phyloP scores from a whole-genome alignment of 2,329 filamentous ascomycete species.

The Pyrenochaeta sp. region DNA sequence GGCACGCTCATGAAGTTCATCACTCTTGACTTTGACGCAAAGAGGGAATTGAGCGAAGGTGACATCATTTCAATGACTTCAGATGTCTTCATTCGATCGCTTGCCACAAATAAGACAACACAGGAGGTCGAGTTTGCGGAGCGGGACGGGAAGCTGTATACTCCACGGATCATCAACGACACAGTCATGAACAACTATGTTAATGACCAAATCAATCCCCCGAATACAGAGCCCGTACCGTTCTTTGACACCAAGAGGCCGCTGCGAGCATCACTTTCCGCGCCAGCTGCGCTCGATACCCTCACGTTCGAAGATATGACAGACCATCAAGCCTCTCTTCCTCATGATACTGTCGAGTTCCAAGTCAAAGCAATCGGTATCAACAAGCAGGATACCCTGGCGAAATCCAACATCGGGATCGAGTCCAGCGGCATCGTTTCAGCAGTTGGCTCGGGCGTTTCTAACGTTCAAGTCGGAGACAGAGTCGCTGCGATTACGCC shows the following conservation, averaged over 20 bases:
- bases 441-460: slow-evolving; percentile 19
- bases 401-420: slow-evolving; percentile 6
- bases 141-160: slow-evolving; percentile 7
- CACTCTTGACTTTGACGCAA: slow-evolving; percentile 14
- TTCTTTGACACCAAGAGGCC: slow-evolving; percentile 20
- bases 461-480: slow-evolving; percentile 28
- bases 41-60: background rate
- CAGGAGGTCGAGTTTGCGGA: slow-evolving; percentile 16
- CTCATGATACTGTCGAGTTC: slow-evolving; percentile 41
- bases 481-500: slow-evolving; percentile 30
- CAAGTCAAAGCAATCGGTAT: slow-evolving; percentile 39
- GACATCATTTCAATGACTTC: background rate
- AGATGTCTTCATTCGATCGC: background rate
- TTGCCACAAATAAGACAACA: background rate
- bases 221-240: slow-evolving; percentile 18
- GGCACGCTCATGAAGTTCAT: slow-evolving; percentile 14
- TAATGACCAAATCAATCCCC: slow-evolving; percentile 24
- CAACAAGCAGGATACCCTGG: slow-evolving; percentile 11
- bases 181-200: slow-evolving; percentile 30
- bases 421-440: slow-evolving; percentile 23
- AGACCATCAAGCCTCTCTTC: background rate
- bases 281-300: slow-evolving; percentile 21
- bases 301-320: slow-evolving; percentile 29
- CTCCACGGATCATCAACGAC: slow-evolving; percentile 26
- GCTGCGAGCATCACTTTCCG: slow-evolving; percentile 16